phyloP scores from a whole-genome alignment of 1,139 yeast genomes.

The Lodderomyces metapsilosis region DNA sequence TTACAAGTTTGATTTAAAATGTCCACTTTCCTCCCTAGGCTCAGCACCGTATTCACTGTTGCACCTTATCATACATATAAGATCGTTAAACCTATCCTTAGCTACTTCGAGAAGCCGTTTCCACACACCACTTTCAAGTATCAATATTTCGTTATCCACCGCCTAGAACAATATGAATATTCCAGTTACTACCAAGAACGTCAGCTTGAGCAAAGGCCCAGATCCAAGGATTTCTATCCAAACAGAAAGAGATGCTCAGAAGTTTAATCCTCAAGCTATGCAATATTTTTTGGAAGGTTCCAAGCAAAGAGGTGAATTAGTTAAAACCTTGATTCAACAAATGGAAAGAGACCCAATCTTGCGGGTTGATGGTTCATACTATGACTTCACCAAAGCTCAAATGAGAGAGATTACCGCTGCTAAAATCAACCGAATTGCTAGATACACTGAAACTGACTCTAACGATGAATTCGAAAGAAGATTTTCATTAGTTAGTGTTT shows the following conservation, averaged over 20 bases:
- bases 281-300: slow-evolving; percentile 44
- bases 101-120: too few relatives aligned
- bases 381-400: slow-evolving; percentile 37
- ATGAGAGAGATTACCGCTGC: slow-evolving; percentile 37
- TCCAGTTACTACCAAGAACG: slow-evolving; percentile 12
- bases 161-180: too few relatives aligned
- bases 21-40: too few relatives aligned
- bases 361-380: slow-evolving; percentile 32
- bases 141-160: too few relatives aligned
- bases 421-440: slow-evolving; percentile 37
- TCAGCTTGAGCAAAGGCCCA: slow-evolving; percentile 24
- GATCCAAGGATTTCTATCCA: slow-evolving; percentile 35
- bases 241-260: slow-evolving; percentile 31
- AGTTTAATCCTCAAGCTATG: slow-evolving; percentile 34
- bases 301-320: slow-evolving; percentile 28
- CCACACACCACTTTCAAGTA: too few relatives aligned
- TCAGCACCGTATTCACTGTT: too few relatives aligned
- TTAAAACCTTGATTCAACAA: slow-evolving; percentile 31
- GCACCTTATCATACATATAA: too few relatives aligned
- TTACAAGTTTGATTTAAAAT: too few relatives aligned
- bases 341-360: slow-evolving; percentile 47
- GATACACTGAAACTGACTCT: slow-evolving; percentile 39
- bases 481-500: slow-evolving; percentile 56
- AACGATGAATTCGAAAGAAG: slow-evolving; percentile 36
- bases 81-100: too few relatives aligned